Conservation (phyloP, 768 basidiomycete genomes). For the Gautieria morchelliformis region DNA sequence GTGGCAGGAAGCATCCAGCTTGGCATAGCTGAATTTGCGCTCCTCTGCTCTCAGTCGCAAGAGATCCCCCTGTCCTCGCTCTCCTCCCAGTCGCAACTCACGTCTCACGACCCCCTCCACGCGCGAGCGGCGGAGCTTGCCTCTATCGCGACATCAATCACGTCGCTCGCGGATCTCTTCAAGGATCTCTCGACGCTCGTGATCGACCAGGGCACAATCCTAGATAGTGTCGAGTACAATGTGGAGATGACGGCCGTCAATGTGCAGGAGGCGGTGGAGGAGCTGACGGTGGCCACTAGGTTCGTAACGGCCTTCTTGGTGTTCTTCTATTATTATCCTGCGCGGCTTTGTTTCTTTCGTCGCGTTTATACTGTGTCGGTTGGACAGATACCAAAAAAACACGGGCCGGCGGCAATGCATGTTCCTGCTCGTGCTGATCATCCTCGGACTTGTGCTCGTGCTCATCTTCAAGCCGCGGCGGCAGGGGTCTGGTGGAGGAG, state of each 20-base stretch:
- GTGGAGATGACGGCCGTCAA: constrained; percentile 84
- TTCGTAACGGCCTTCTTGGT: neutral
- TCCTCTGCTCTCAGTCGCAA: neutral
- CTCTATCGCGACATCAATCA: constrained; percentile 87
- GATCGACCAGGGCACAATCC: constrained; percentile 94
- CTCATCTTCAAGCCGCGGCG: constrained; percentile 85
- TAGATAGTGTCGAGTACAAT: constrained; percentile 97
- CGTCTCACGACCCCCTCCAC: constrained; percentile 13
- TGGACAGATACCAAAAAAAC: constrained; percentile 78
- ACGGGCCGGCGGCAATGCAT: constrained; percentile 92
- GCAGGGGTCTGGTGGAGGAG: neutral
- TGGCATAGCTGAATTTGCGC: neutral
- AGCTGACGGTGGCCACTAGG: constrained; percentile 49
- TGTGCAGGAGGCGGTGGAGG: constrained; percentile 74
- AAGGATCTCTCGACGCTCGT: constrained; percentile 89
- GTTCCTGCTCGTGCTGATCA: constrained; percentile 81
- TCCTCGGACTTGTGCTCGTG: constrained; percentile 77
- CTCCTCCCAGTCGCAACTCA: constrained; percentile 8
- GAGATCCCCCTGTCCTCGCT: neutral
- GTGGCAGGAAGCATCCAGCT: constrained; percentile 19
- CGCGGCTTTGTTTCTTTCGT: too few relatives aligned
- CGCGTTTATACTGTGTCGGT: too few relatives aligned
- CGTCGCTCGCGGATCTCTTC: constrained; percentile 88
- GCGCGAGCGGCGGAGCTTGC: constrained; percentile 61
- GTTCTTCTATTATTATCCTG: too few relatives aligned